Percentiles rank a stretch among this genome's conserved stretches.
Evolutionary conservation across 225 moss, liverwort and hornwort genomes (phyloP).

Genomic region (Rhytidiadelphus loreus): DNA sequence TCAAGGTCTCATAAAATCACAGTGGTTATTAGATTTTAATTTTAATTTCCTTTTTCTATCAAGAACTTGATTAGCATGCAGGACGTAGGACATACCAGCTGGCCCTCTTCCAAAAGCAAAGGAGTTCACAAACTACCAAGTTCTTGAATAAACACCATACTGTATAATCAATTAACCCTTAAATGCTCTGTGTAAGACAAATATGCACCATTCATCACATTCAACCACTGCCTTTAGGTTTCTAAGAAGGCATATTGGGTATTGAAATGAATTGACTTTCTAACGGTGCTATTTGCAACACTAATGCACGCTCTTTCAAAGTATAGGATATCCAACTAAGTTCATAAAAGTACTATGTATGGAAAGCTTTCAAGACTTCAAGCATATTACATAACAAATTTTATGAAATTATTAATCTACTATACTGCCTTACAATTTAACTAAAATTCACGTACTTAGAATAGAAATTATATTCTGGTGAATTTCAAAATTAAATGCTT

Average conservation of each 20-base stretch:
- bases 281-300: background rate
- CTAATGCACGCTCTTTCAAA: background rate
- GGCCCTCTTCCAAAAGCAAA: background rate
- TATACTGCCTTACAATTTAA: background rate
- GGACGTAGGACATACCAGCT: background rate
- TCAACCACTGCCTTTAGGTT: background rate
- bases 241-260: background rate
- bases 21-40: background rate
- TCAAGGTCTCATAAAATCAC: background rate
- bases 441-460: background rate
- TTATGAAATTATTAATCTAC: background rate
- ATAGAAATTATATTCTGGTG: background rate
- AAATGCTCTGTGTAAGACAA: background rate
- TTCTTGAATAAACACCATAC: background rate
- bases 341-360: background rate
- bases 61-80: background rate
- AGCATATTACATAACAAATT: background rate
- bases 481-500: background rate
- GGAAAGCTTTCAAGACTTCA: background rate
- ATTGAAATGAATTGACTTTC: background rate
- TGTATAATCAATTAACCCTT: background rate
- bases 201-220: background rate
- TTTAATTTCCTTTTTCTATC: background rate
- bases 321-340: background rate
- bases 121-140: background rate